phyloP scores from a whole-genome alignment of 495 filamentous ascomycete genomes.

The Friedmanniomyces endolithicus region DNA sequence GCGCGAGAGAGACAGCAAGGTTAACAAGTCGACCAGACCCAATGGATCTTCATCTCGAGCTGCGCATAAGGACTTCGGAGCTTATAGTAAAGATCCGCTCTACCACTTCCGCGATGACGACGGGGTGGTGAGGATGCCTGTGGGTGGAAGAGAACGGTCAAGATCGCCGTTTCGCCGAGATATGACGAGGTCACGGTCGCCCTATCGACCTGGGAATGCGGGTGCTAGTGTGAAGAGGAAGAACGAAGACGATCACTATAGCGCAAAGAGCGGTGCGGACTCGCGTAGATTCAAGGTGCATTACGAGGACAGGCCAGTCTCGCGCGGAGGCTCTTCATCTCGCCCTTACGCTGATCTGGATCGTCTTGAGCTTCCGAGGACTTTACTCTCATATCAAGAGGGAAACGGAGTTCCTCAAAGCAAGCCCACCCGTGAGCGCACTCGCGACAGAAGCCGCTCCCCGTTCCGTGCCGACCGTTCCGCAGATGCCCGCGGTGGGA shows the following conservation, averaged over 20 bases:
- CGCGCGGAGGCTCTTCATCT: slow-evolving; percentile 32
- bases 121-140: slow-evolving; percentile 19
- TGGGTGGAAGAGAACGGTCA: not conserved
- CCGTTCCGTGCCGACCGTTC: slow-evolving; percentile 27
- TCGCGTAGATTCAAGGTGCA: slow-evolving; percentile 48
- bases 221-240: slow-evolving; percentile 54
- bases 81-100: slow-evolving; percentile 19
- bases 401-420: slow-evolving; percentile 26
- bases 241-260: slow-evolving; percentile 47
- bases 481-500: not conserved
- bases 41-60: slow-evolving; percentile 41
- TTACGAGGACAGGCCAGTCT: slow-evolving; percentile 40
- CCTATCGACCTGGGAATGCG: slow-evolving; percentile 26
- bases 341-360: slow-evolving; percentile 56
- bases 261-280: slow-evolving; percentile 33
- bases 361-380: slow-evolving; percentile 39
- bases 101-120: slow-evolving; percentile 19
- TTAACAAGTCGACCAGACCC: slow-evolving; percentile 61
- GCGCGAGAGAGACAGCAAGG: slow-evolving; percentile 59
- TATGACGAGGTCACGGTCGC: slow-evolving; percentile 25
- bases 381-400: slow-evolving; percentile 42
- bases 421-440: slow-evolving; percentile 21
- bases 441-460: slow-evolving; percentile 52
- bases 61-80: slow-evolving; percentile 28
- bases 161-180: slow-evolving; percentile 22